phyloP scores from a whole-genome alignment of 2,329 filamentous ascomycete species.

The Immersiporthe knoxdaviesiana region DNA sequence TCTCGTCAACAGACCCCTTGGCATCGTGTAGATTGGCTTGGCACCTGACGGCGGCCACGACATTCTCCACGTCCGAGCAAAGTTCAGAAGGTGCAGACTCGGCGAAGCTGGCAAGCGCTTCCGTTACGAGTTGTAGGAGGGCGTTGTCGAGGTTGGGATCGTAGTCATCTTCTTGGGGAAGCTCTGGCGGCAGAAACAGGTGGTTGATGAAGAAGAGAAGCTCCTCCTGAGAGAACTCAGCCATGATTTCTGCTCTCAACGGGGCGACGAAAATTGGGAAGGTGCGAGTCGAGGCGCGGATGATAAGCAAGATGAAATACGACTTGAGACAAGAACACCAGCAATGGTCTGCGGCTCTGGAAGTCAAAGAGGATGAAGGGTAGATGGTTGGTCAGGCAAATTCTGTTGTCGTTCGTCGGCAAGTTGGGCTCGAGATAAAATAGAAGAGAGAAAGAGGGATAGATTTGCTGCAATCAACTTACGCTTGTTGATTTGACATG shows the following conservation, averaged over 20 bases:
- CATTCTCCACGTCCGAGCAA: not conserved
- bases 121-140: not conserved
- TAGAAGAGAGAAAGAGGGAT: not conserved
- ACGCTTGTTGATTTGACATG: no score
- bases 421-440: not conserved
- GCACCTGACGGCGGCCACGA: not conserved
- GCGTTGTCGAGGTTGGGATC: not conserved
- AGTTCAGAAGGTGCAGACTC: not conserved
- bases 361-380: not conserved
- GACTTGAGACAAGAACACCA: not conserved
- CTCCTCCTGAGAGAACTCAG: not conserved
- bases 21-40: not conserved
- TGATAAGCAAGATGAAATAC: not conserved
- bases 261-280: no score
- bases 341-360: not conserved
- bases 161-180: not conserved
- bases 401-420: not conserved
- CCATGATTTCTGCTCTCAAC: not conserved
- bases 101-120: not conserved
- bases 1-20: not conserved
- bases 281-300: not conserved
- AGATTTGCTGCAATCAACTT: no score
- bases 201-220: constrained; percentile 6
- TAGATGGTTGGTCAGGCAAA: not conserved
- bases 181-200: constrained; percentile 42